Conservation (phyloP, 208 protist genomes). For the Crithidia sp. region DNA sequence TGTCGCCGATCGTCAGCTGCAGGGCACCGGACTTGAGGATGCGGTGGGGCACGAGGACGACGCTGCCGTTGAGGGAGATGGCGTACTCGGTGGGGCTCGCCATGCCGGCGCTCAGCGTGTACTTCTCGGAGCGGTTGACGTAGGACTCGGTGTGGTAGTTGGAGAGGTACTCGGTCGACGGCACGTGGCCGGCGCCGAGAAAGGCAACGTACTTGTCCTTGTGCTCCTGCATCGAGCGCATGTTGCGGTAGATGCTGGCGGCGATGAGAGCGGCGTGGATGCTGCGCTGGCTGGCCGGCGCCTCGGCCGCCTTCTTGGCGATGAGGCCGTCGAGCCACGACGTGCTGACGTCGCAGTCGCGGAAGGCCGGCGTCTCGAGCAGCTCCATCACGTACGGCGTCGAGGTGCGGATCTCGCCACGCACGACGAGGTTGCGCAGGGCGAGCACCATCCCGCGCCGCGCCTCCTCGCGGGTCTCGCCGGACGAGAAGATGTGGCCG, state of each 20-base stretch:
- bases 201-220: constrained; percentile 70
- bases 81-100: constrained; percentile 63
- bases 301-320: constrained; percentile 52
- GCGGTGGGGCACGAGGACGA: constrained; percentile 75
- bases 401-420: constrained; percentile 96
- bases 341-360: constrained; percentile 81
- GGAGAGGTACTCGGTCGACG: constrained; percentile 72
- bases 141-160: constrained; percentile 77
- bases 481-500: constrained; percentile 97
- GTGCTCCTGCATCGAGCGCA: constrained; percentile 57
- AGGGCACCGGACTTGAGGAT: constrained; percentile 83
- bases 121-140: constrained; percentile 77
- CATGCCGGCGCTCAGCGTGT: constrained; percentile 64
- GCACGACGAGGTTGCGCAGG: constrained; percentile 94
- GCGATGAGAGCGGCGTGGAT: constrained; percentile 78
- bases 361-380: constrained; percentile 84
- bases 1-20: constrained; percentile 75
- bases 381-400: constrained; percentile 94
- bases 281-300: constrained; percentile 52
- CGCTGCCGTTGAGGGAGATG: constrained; percentile 77
- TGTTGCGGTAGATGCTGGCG: constrained; percentile 67
- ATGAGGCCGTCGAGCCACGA: constrained; percentile 90
- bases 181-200: constrained; percentile 86
- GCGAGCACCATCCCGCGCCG: constrained; percentile 92
- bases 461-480: constrained; percentile 93